Base-by-base conservation (phyloP, 164 flowering plant genomes). In the Umbellularia californica region DNA sequence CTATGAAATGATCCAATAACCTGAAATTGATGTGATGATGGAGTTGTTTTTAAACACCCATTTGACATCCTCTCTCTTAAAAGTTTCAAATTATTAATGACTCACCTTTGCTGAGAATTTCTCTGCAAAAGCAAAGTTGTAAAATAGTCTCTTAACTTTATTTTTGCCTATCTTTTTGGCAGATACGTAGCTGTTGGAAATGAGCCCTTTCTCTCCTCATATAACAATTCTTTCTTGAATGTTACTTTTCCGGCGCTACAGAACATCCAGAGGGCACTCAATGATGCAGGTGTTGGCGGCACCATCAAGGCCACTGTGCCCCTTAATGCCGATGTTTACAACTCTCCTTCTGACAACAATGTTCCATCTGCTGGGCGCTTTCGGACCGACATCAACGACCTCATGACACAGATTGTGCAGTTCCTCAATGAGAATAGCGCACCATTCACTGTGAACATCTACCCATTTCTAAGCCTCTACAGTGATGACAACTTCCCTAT, bases 311-410 rank as follows among this genome's bases (percentile, higher is more conserved):
- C 86, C 14, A 87, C 89, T 1, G 83, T 85, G 50, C 89, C 89
- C 65, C 73, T 83, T 22, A 87, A 87, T 68, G 89, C 87, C 20
- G 89, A 87, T 78, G 88, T 87, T 19, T 85, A 87, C 41, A 62
- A 68, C 41, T 84, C 89, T 28, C 86, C 86, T 3, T 58, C 7
- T 1, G 41, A 50, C 74, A 79, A 81, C 51, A 75, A 74, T 15
- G 81, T 85, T 4, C 89, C 89, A 2, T 87, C 89, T n/a, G 81
- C 83, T 10, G 89, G 89, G 73, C 68, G 74, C 52, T 87, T 85
- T 47, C 83, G 89, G 13, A 0, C 82, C 12, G 88, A 87, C 69
- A 82, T 85, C 52, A 72, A 62, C 69, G 85, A 67, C 11, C 78
- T 79, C 13, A 81, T 86, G 87, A 64, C 72, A 11, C 62, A 85